Percentiles rank a stretch among this genome's conserved stretches.
These are phyloP conservation scores for Chamaecyparis obtusa DNA, from an alignment of 75 land plant genomes.

Conservation along the genomic window DNA sequence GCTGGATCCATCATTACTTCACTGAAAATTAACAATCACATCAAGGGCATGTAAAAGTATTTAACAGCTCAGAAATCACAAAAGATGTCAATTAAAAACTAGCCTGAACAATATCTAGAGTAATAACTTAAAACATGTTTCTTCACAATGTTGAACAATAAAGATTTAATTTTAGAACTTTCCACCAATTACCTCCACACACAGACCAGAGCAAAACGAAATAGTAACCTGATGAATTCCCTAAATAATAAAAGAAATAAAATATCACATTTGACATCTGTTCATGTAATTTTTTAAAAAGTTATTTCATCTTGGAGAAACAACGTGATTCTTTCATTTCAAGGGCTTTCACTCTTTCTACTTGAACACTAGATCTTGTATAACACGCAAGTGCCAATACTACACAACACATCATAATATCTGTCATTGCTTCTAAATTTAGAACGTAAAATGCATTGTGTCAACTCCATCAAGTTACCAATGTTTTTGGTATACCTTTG, in stretches of 20 bases:
- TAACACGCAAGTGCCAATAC: background rate
- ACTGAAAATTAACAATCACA: conserved; percentile 28
- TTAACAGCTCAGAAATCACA: background rate
- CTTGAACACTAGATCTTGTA: background rate
- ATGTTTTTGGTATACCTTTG: too few relatives aligned
- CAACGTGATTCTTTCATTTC: background rate
- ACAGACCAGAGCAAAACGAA: background rate
- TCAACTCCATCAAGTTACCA: too few relatives aligned
- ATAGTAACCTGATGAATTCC: background rate
- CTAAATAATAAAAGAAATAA: background rate
- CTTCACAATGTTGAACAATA: background rate
- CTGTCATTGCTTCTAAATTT: background rate
- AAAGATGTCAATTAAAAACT: background rate
- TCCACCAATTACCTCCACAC: background rate
- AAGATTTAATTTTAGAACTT: background rate
- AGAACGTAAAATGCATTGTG: too few relatives aligned
- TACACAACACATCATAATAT: background rate
- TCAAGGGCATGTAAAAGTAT: background rate
- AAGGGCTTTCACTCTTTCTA: background rate
- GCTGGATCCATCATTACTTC: conserved; percentile 82
- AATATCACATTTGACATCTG: background rate
- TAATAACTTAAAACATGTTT: background rate
- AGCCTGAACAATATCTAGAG: background rate
- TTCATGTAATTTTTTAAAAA: background rate
- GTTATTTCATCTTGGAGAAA: background rate